A percentile compares a stretch with the other conserved stretches of the same genome.
These are phyloP conservation scores for Yamadazyma conglobata DNA, from an alignment of 1,139 yeast genomes.

Conservation along the genomic window DNA sequence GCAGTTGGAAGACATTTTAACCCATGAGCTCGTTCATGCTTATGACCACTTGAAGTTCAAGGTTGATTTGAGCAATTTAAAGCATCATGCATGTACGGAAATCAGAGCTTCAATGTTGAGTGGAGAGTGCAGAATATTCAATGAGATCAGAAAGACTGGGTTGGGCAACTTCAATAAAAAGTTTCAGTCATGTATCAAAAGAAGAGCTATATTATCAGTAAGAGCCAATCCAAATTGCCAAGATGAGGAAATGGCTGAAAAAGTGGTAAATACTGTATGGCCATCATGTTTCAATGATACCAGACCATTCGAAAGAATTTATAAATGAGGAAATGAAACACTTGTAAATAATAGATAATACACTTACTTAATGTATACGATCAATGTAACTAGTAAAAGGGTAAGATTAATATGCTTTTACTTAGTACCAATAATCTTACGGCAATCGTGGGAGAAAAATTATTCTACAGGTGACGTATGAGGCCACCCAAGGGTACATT, in stretches of 20 bases:
- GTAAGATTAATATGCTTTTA: too few species aligned
- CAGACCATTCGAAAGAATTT: conserved; percentile 90
- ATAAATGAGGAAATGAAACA: too few species aligned
- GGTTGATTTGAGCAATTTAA: conserved; percentile 76
- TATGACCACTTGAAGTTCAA: conserved; percentile 87
- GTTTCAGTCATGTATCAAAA: conserved; percentile 84
- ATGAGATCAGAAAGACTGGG: conserved; percentile 71
- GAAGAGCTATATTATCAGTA: conserved; percentile 85
- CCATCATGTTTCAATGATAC: conserved; percentile 92
- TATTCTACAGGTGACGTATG: too few species aligned
- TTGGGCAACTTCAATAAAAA: conserved; percentile 67
- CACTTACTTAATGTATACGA: too few species aligned
- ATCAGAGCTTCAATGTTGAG: conserved; percentile 89
- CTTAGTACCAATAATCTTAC: too few species aligned
- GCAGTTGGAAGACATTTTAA: conserved; percentile 84
- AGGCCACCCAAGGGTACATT: too few species aligned
- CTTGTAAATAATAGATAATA: conserved; percentile 1
- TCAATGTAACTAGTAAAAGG: too few species aligned
- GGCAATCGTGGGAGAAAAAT: too few species aligned
- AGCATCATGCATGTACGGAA: conserved; percentile 96
- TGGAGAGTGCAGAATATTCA: conserved; percentile 92
- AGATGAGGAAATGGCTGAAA: conserved; percentile 68
- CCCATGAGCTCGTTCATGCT: conserved; percentile 93
- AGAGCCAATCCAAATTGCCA: conserved; percentile 81
- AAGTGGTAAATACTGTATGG: conserved; percentile 83